Percentiles rank a stretch among this genome's conserved stretches.
These are phyloP conservation scores for Xylaria castorea DNA, from an alignment of 495 filamentous ascomycete species.

Conservation along the genomic window DNA sequence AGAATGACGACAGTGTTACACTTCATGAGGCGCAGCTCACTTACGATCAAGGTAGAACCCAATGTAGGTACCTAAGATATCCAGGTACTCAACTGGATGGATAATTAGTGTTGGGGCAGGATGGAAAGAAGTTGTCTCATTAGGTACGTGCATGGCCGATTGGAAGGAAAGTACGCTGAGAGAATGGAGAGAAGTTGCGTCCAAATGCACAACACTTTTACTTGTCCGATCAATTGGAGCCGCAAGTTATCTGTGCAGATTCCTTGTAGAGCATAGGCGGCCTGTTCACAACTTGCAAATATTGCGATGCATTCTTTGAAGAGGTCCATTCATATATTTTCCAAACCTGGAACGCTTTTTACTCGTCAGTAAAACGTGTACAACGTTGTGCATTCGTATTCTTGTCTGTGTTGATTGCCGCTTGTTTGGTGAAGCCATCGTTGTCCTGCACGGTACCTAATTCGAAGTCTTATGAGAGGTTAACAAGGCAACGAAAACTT, in stretches of 20 bases:
- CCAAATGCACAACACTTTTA: not conserved
- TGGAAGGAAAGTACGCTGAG: not conserved
- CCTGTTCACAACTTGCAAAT: not conserved
- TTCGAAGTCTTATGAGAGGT: not conserved
- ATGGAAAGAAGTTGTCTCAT: not conserved
- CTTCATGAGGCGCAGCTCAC: too few species aligned
- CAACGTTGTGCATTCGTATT: not conserved
- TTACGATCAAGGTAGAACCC: too few species aligned
- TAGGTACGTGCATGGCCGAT: not conserved
- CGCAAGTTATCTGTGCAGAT: not conserved
- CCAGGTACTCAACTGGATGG: not conserved
- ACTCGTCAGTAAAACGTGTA: not conserved
- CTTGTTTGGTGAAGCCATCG: not conserved
- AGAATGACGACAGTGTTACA: slow-evolving; percentile 8
- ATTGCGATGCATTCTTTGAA: not conserved
- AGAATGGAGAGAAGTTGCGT: not conserved
- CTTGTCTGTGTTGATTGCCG: not conserved
- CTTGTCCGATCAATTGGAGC: not conserved
- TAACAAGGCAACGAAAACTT: not conserved
- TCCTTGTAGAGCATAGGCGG: not conserved
- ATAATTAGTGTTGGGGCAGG: not conserved
- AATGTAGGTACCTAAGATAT: not conserved
- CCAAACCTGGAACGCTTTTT: not conserved
- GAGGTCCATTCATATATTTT: not conserved
- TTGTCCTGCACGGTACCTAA: too few species aligned